These are phyloP conservation scores for Calycina marina DNA, from an alignment of 2,329 filamentous ascomycete species.

Conservation along the genomic window DNA sequence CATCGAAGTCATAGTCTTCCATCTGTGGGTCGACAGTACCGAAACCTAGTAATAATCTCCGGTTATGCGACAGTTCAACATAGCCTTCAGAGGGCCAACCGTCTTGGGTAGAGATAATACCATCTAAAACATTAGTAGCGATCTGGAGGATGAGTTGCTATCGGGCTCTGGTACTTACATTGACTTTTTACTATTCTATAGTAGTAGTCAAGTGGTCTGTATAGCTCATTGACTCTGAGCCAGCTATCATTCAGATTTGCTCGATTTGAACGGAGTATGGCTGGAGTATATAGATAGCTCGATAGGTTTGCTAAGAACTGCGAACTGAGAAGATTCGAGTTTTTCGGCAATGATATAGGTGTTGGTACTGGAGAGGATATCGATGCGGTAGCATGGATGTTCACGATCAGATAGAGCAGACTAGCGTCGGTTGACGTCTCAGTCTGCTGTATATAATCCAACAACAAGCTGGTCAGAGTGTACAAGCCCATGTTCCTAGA, in stretches of 20 bases:
- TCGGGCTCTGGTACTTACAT: slow-evolving; percentile 1
- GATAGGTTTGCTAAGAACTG: slow-evolving; percentile 33
- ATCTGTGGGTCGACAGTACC: slow-evolving; percentile 43
- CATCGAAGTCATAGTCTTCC: slow-evolving; percentile 35
- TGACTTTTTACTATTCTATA: slow-evolving; percentile 25
- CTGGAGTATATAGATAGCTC: slow-evolving; percentile 38
- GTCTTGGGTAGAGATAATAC: slow-evolving; percentile 32
- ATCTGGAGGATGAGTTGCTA: too few relatives aligned
- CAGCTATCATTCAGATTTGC: slow-evolving; percentile 42
- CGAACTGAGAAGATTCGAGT: slow-evolving; percentile 29
- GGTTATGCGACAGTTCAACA: slow-evolving; percentile 37
- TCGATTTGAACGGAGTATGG: slow-evolving; percentile 33
- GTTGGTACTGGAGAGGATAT: slow-evolving; percentile 28
- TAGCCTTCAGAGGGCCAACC: slow-evolving; percentile 51
- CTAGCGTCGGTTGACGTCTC: slow-evolving; percentile 39
- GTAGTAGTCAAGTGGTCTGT: slow-evolving; percentile 35
- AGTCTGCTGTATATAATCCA: slow-evolving; percentile 37
- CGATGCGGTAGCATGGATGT: slow-evolving; percentile 41
- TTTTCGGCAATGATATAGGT: slow-evolving; percentile 29
- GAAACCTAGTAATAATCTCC: slow-evolving; percentile 39
- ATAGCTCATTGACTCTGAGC: slow-evolving; percentile 29
- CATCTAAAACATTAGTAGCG: slow-evolving; percentile 11
- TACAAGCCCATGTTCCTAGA: slow-evolving; percentile 35
- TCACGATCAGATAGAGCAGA: slow-evolving; percentile 37
- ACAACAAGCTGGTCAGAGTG: slow-evolving; percentile 33